Evolutionary conservation across 805 yeast genomes (phyloP).

Genomic region (Teunomyces cretensis): DNA sequence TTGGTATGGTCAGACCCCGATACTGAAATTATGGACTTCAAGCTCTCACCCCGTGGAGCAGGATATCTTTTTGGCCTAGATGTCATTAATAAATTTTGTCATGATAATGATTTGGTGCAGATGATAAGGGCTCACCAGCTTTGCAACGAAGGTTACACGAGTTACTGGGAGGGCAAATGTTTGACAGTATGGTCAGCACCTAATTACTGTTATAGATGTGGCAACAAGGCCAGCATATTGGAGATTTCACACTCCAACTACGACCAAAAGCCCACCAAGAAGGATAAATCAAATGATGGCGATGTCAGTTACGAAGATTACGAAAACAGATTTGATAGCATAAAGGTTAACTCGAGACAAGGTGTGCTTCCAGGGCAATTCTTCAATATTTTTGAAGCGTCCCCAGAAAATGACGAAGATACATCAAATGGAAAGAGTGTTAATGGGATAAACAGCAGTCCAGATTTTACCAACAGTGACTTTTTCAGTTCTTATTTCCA

Average conservation of each 20-base stretch:
- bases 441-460: conserved; percentile 26
- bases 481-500: conserved; percentile 27
- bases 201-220: conserved; percentile 95
- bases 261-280: conserved; percentile 14
- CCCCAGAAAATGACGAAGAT: conserved; percentile 83
- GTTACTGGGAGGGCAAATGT: conserved; percentile 85
- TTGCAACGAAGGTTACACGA: conserved; percentile 94
- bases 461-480: conserved; percentile 14
- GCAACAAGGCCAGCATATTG: conserved; percentile 95
- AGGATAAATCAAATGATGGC: conserved; percentile 2
- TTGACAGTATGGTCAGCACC: conserved; percentile 99
- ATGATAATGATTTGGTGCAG: conserved; percentile 73
- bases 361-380: conserved; percentile 52
- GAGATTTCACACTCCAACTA: conserved; percentile 65
- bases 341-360: conserved; percentile 12
- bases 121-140: conserved; percentile 93
- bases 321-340: conserved; percentile 1
- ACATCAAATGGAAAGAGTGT: conserved; percentile 42
- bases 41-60: conserved; percentile 93
- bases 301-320: conserved; percentile 1
- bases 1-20: conserved; percentile 99
- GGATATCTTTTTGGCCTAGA: conserved; percentile 95
- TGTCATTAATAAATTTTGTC: conserved; percentile 83
- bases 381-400: conserved; percentile 95
- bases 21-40: conserved; percentile 73